Base-by-base conservation (phyloP, 1,284 basidiomycete species). In the Cryptococcus sp. region DNA sequence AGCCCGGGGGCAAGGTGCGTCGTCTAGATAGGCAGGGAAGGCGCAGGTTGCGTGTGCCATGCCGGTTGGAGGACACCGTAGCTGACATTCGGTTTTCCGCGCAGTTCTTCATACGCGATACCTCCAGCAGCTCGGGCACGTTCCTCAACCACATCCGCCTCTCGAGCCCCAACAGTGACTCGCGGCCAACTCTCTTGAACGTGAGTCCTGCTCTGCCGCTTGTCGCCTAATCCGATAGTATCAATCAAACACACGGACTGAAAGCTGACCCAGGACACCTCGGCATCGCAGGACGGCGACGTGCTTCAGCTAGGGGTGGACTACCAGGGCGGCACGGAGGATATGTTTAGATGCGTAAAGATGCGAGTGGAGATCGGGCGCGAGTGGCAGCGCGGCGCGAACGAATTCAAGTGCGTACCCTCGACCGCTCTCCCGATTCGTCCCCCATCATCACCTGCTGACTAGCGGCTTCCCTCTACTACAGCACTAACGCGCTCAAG, bases 331-430 rank as follows among this genome's bases (percentile, higher is more conserved):
- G 96, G 95, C 0, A 86, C 89, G 4, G 94, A 98, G 78, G 94
- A 98, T 77, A 92, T 97, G 60, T 98, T 96, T 78, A 90, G 97
- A 77, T 93, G 90, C 63, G 92, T 98, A 61, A 98, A 97, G 83
- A 96, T 98, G 77, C 84, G 91, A 59, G 83, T 98, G 55, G 95
- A 98, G 78, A 65, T 83, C 20, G 81, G 91, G 0, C 79, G 91
- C 56, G 91, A 92, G 70, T 97, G 92, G 91, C 92, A 96, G 73
- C 80, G 86, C 1, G 84, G 81, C 1, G 85, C 87, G 1, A 97
- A 96, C 79, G 88, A 87, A 50, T 98, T 96, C 89, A 98, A 98
- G 92, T 95, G 68, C 66, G 89, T 84, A 20, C 28, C 9, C n/a
- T 37, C 6, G n/a, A 4, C 37, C 15, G 18, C 28, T 18, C 20